These are phyloP conservation scores for Hyphodiscus hymeniophilus DNA, from an alignment of 495 filamentous ascomycete species.

Conservation along the genomic window DNA sequence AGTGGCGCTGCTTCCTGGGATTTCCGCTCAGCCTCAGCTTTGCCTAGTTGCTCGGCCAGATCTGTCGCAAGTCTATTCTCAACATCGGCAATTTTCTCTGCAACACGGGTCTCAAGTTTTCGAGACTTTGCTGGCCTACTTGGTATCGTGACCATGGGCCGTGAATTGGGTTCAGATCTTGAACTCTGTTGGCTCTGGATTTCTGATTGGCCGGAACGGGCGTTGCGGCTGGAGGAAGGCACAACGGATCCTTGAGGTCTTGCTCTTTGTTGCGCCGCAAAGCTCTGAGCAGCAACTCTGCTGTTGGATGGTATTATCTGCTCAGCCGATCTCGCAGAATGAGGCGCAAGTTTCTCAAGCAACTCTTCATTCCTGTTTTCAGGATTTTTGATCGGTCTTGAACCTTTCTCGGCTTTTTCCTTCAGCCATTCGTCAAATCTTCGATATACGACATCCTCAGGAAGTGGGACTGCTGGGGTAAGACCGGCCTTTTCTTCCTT, in stretches of 20 bases:
- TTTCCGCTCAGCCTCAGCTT: slow-evolving; percentile 8
- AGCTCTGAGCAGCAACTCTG: slow-evolving; percentile 44
- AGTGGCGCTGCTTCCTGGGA: slow-evolving; percentile 1
- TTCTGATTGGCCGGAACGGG: slow-evolving; percentile 21
- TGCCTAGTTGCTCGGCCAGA: slow-evolving; percentile 15
- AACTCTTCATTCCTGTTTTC: not conserved
- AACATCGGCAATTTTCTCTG: slow-evolving; percentile 11
- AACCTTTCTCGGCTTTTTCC: slow-evolving; percentile 10
- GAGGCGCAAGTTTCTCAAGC: not conserved
- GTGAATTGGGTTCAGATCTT: slow-evolving; percentile 13
- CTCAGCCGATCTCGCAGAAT: not conserved
- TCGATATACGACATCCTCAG: slow-evolving; percentile 59
- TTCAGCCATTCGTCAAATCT: slow-evolving; percentile 34
- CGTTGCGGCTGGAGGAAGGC: slow-evolving; percentile 18
- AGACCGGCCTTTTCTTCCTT: slow-evolving; percentile 63
- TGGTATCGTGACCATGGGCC: slow-evolving; percentile 20
- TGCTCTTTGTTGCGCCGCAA: slow-evolving; percentile 49
- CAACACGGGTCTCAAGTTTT: slow-evolving; percentile 6
- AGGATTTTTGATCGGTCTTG: not conserved
- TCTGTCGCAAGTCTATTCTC: slow-evolving; percentile 20
- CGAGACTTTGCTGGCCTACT: slow-evolving; percentile 18
- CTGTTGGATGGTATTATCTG: slow-evolving; percentile 6
- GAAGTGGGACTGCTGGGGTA: slow-evolving; percentile 61
- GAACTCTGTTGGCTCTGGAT: not conserved
- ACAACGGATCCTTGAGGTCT: slow-evolving; percentile 23